Evolutionary conservation across 176 grass and related monocot species (phyloP).

Genomic region (Musa beccarii): DNA sequence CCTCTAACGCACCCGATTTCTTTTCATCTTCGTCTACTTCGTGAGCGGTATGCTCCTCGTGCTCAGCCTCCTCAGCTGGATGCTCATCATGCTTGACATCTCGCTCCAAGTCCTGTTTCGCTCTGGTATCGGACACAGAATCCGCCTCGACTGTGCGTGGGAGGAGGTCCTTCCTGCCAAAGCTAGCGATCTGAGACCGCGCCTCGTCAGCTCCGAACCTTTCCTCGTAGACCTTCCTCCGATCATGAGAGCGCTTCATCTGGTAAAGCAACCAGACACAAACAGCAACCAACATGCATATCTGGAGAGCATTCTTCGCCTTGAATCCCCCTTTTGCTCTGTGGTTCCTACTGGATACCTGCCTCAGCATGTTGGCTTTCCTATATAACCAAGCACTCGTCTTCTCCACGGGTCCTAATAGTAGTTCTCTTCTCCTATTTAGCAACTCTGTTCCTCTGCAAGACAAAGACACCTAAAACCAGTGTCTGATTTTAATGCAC

Average conservation of each 20-base stretch:
- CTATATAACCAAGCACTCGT: background rate
- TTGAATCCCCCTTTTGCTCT: conserved; percentile 75
- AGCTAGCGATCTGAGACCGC: conserved; percentile 20
- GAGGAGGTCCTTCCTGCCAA: conserved; percentile 52
- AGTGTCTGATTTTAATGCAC: too few species aligned
- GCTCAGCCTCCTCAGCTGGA: conserved; percentile 23
- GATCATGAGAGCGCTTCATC: conserved; percentile 75
- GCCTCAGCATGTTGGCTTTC: conserved; percentile 59
- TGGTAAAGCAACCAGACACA: conserved; percentile 95
- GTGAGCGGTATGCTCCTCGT: conserved; percentile 31
- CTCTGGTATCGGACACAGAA: conserved; percentile 30
- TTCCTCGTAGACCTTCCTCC: conserved; percentile 42
- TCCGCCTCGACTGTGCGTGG: conserved; percentile 24
- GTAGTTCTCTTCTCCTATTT: too few species aligned
- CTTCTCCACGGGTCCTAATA: too few species aligned
- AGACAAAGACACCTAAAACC: too few species aligned
- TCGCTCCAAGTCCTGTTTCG: conserved; percentile 53
- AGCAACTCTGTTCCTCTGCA: too few species aligned
- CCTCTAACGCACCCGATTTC: conserved; percentile 36
- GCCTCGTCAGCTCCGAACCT: conserved; percentile 42
- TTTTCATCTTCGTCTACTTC: conserved; percentile 36
- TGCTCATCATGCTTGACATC: conserved; percentile 49
- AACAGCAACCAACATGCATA: conserved; percentile 56
- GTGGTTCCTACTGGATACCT: conserved; percentile 81
- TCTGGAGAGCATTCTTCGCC: conserved; percentile 79